phyloP scores from a whole-genome alignment of 108 stramenopile species.

The Conticribra guillardii region DNA sequence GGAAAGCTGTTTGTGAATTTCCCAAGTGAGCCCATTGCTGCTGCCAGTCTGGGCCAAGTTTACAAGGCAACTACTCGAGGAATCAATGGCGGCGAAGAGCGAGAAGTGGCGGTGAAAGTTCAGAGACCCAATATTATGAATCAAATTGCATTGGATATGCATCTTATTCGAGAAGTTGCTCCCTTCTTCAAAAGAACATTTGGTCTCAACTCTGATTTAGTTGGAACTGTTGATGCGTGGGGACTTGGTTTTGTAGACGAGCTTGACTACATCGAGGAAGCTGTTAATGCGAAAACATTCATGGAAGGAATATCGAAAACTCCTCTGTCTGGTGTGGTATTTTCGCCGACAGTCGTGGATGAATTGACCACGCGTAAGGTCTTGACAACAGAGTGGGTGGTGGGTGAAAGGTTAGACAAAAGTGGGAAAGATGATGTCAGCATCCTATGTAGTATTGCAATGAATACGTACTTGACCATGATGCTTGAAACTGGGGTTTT shows the following conservation, averaged over 20 bases:
- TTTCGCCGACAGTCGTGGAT: conserved; percentile 77
- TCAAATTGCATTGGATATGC: conserved; percentile 97
- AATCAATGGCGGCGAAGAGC: conserved; percentile 9
- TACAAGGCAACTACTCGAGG: conserved; percentile 71
- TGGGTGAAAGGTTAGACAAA: conserved; percentile 89
- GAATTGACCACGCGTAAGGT: conserved; percentile 75
- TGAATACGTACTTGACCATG: conserved; percentile 92
- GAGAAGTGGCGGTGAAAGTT: conserved; percentile 93
- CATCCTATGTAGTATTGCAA: conserved; percentile 83
- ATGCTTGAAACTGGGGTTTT: conserved; percentile 80
- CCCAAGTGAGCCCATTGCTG: conserved; percentile 82
- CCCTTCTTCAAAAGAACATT: conserved; percentile 64
- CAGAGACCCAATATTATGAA: conserved; percentile 93
- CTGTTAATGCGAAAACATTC: conserved; percentile 83
- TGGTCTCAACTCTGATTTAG: conserved; percentile 82
- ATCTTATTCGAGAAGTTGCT: conserved; percentile 85
- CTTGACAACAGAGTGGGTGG: conserved; percentile 93
- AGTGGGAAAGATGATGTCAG: conserved; percentile 76
- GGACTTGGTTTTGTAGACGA: conserved; percentile 94
- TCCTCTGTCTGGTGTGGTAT: conserved; percentile 79
- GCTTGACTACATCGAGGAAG: conserved; percentile 93
- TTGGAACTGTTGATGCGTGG: conserved; percentile 92
- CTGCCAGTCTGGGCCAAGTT: conserved; percentile 94
- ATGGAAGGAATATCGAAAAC: conserved; percentile 65
- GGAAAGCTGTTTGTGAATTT: conserved; percentile 70